These are phyloP conservation scores for Aspergillus pseudoterreus DNA, from an alignment of 2,329 filamentous ascomycete genomes.

Conservation along the genomic window DNA sequence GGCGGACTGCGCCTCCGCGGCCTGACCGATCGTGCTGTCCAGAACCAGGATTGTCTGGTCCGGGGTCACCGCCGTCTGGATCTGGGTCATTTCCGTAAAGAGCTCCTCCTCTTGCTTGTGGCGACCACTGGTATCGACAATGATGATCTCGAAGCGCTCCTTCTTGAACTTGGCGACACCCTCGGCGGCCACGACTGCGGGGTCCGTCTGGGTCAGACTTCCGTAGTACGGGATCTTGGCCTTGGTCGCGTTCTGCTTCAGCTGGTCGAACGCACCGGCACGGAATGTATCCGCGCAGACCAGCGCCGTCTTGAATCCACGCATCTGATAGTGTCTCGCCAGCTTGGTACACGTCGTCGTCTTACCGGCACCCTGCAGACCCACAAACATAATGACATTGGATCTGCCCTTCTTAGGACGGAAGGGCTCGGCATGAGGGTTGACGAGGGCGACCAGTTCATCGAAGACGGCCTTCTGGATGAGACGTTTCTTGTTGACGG, in stretches of 20 bases:
- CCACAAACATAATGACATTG: slow-evolving; percentile 99
- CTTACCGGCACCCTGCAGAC: slow-evolving; percentile 94
- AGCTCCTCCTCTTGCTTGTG: slow-evolving; percentile 93
- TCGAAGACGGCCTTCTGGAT: slow-evolving; percentile 98
- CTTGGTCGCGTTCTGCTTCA: slow-evolving; percentile 98
- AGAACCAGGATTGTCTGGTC: slow-evolving; percentile 99
- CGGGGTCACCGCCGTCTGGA: slow-evolving; percentile 82
- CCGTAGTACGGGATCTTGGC: slow-evolving; percentile 99
- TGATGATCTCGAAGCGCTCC: slow-evolving; percentile 96
- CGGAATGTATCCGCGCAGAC: slow-evolving; percentile 98
- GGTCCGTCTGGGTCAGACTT: slow-evolving; percentile 92
- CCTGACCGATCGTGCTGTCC: slow-evolving; percentile 93
- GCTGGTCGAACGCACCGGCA: slow-evolving; percentile 94
- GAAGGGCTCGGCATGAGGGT: slow-evolving; percentile 92
- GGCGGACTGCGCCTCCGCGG: slow-evolving; percentile 88
- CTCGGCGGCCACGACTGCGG: slow-evolving; percentile 86
- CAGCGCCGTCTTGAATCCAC: slow-evolving; percentile 87
- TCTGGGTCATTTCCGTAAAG: slow-evolving; percentile 97
- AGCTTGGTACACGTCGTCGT: slow-evolving; percentile 98
- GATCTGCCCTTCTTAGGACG: slow-evolving; percentile 93
- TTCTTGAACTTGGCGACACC: slow-evolving; percentile 99
- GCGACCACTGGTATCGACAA: slow-evolving; percentile 93
- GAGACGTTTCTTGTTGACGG: slow-evolving; percentile 95
- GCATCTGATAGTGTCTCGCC: slow-evolving; percentile 86
- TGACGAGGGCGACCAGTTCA: slow-evolving; percentile 90